A percentile compares a stretch with the other conserved stretches of the same genome.
Evolutionary conservation across 768 basidiomycete species (phyloP).

Genomic region (Xanthoconium stramineum): DNA sequence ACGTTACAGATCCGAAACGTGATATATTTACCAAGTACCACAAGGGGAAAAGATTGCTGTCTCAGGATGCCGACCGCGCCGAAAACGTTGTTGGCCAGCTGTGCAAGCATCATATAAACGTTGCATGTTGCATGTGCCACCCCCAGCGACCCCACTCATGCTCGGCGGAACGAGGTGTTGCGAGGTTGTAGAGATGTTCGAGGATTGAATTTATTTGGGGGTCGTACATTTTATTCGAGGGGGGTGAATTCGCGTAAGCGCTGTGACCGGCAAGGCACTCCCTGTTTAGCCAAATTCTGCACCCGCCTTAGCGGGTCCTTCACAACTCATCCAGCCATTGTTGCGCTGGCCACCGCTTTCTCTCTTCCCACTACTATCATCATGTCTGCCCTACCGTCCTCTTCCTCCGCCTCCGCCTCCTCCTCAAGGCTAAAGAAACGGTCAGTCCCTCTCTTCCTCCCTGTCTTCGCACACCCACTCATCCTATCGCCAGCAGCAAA

Average conservation of each 20-base stretch:
- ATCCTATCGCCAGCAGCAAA: constrained; percentile 29
- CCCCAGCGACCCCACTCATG: too few species aligned
- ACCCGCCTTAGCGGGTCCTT: constrained; percentile 30
- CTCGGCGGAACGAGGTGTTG: constrained; percentile 1
- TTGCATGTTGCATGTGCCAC: background rate
- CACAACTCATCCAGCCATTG: constrained; percentile 39
- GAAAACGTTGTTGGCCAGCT: constrained; percentile 23
- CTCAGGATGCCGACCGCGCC: constrained; percentile 18
- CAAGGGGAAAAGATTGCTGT: constrained; percentile 14
- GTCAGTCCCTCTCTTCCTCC: constrained; percentile 22
- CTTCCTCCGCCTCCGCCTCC: constrained; percentile 21
- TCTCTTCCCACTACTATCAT: constrained; percentile 38
- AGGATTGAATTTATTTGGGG: too few species aligned
- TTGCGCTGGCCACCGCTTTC: constrained; percentile 39
- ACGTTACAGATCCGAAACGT: constrained; percentile 19
- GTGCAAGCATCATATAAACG: constrained; percentile 5
- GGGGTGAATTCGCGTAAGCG: constrained; percentile 26
- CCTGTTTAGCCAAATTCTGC: constrained; percentile 34
- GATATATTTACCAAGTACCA: constrained; percentile 8
- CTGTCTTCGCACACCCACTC: constrained; percentile 18
- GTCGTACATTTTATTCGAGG: background rate
- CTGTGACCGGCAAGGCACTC: constrained; percentile 37
- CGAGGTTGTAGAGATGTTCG: background rate
- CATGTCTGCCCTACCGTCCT: constrained; percentile 31
- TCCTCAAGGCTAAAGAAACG: constrained; percentile 31